Evolutionary conservation across 257 asterid species (phyloP), one percentile per base, ranked within the genome.

Genomic region (Capsicum chinense): DNA sequence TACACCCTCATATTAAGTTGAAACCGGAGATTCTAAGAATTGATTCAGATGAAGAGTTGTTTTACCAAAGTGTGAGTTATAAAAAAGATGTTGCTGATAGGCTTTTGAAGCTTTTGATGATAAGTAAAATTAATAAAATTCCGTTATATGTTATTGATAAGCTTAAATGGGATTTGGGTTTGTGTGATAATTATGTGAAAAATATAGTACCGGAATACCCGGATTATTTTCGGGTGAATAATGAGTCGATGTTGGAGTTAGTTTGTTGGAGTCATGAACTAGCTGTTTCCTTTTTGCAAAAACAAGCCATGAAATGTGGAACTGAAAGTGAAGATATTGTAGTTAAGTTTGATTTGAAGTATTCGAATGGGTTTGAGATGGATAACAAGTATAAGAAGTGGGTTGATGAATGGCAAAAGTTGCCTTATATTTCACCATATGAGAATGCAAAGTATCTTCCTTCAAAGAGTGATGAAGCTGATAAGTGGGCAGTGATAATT

Each of bases 361-460:
- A 91, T 71, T 89, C 98, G 2, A 91, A 83, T 17, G 97, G 86
- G 67, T 92, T 94, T 85, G 98, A 94, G 93, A 88, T 93, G 93
- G 98, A 95, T 86, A 94, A 92, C 90, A 92, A 92, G 33, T 26
- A 94, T 74, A 91, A 89, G 88, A 93, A 91, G 83, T 95, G 99
- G 99, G 84, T 92, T 60, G 94, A 92, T 85, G 98, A 93, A 82
- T 95, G 98, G 99, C 97, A 91, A 85, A 94, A 94, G 88, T 84
- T 95, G 90, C 98, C 98, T 0, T 94, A 92, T 83, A 81, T 90
- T 58, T 95, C 99, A 12, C 98, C 98, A 4, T 95, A 95, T 68
- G 87, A 89, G 84, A 92, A 92, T 70, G 92, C 93, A 48, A 86
- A 80, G 88, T 91, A 94, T 89, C 89, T 94, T 83, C 81, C 86